Evolutionary conservation across 1,284 basidiomycete species (phyloP).

Genomic region (Mycosarcoma mackinlayi): DNA sequence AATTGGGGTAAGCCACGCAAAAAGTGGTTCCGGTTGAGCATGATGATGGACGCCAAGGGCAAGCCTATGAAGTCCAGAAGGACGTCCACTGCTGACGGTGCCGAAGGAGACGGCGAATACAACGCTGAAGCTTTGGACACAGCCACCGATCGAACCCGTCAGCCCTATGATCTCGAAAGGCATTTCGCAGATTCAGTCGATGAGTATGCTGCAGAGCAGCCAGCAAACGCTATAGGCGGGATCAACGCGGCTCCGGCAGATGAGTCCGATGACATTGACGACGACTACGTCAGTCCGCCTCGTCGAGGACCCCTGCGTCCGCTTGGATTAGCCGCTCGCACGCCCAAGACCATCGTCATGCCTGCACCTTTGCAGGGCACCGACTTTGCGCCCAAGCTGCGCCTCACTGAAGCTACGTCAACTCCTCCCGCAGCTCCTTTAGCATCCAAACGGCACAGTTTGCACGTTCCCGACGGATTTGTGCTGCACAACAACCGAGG

Average conservation of each 20-base stretch:
- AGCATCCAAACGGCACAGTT: conserved; percentile 32
- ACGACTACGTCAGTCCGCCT: conserved; percentile 55
- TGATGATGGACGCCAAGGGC: conserved; percentile 46
- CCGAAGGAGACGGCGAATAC: conserved; percentile 34
- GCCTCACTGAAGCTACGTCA: conserved; percentile 21
- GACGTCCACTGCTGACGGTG: conserved; percentile 6
- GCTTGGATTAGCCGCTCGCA: conserved; percentile 45
- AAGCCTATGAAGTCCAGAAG: conserved; percentile 28
- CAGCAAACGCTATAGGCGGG: conserved; percentile 12
- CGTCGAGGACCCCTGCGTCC: conserved; percentile 56
- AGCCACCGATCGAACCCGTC: conserved; percentile 2
- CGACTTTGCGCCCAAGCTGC: conserved; percentile 41
- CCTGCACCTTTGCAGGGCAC: conserved; percentile 55
- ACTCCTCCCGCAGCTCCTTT: background rate
- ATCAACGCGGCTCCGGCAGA: background rate
- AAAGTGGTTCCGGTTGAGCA: conserved; percentile 53
- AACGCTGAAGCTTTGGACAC: conserved; percentile 26
- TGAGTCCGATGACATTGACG: conserved; percentile 47
- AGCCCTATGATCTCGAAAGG: conserved; percentile 1
- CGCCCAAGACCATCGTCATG: conserved; percentile 55
- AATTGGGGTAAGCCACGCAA: conserved; percentile 55
- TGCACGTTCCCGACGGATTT: conserved; percentile 61
- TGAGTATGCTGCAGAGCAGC: conserved; percentile 26
- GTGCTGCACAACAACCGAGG: conserved; percentile 53
- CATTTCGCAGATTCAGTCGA: conserved; percentile 18